These are phyloP conservation scores for Selenicereus undatus DNA, from an alignment of 148 eudicot genomes.

Conservation along the genomic window DNA sequence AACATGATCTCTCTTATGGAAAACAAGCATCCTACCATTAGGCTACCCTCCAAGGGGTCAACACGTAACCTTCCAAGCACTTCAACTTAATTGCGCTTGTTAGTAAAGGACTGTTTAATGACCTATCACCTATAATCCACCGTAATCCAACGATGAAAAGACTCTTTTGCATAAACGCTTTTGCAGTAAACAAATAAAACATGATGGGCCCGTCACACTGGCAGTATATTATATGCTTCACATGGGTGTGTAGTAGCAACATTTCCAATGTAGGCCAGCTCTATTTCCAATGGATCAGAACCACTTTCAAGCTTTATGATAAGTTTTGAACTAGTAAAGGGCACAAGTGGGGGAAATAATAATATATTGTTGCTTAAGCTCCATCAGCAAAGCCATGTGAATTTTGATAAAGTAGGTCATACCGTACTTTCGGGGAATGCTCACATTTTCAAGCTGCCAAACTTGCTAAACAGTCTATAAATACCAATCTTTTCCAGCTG, in stretches of 20 bases:
- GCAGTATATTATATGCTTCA: background rate
- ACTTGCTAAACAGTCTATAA: background rate
- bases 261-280: background rate
- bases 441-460: background rate
- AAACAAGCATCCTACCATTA: no score
- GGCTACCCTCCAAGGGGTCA: no score
- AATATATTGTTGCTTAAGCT: background rate
- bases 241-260: background rate
- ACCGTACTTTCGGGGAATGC: background rate
- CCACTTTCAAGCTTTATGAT: background rate
- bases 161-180: background rate
- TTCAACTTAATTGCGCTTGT: no score
- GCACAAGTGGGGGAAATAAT: background rate
- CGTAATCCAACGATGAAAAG: background rate
- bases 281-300: background rate
- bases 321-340: background rate
- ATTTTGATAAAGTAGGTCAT: background rate
- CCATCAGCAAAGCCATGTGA: background rate
- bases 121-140: background rate
- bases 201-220: background rate
- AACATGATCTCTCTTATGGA: no score
- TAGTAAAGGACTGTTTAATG: no score
- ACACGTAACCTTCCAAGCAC: no score
- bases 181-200: background rate
- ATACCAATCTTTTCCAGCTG: slow-evolving; percentile 3